Conservation (phyloP, 2,329 filamentous ascomycete species). For the Gyromitra esculenta region DNA sequence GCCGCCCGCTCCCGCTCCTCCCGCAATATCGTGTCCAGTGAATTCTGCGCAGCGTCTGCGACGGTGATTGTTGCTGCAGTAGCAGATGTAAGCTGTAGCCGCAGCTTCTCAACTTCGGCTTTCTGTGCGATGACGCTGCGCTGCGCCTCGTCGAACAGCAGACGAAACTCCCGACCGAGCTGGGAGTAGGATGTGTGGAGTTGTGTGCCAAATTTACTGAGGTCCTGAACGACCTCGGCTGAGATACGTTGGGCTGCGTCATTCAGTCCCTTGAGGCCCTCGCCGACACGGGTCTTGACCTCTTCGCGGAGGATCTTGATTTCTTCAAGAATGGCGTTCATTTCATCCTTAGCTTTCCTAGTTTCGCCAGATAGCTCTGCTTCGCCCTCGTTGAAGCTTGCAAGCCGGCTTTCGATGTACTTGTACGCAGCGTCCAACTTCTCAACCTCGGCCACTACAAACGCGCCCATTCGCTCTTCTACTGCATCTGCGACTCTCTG, state of each 20-base stretch:
- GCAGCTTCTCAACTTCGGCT: slow-evolving; percentile 76
- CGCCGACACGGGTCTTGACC: slow-evolving; percentile 84
- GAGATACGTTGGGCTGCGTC: slow-evolving; percentile 87
- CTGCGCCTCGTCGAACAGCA: slow-evolving; percentile 81
- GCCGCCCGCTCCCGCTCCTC: slow-evolving; percentile 79
- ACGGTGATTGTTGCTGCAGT: slow-evolving; percentile 74
- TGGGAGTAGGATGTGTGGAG: slow-evolving; percentile 85
- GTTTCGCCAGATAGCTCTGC: slow-evolving; percentile 74
- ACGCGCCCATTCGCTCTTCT: slow-evolving; percentile 76
- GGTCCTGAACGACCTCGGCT: slow-evolving; percentile 84
- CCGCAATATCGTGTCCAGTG: slow-evolving; percentile 71
- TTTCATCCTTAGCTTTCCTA: slow-evolving; percentile 78
- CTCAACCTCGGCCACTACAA: slow-evolving; percentile 78
- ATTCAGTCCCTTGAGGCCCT: slow-evolving; percentile 84
- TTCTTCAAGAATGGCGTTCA: slow-evolving; percentile 91
- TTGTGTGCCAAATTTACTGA: slow-evolving; percentile 81
- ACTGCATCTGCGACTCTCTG: slow-evolving; percentile 74
- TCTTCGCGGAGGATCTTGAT: slow-evolving; percentile 89
- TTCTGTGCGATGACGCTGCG: slow-evolving; percentile 79
- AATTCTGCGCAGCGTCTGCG: slow-evolving; percentile 72
- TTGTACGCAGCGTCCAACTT: slow-evolving; percentile 65
- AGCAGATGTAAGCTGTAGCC: slow-evolving; percentile 75
- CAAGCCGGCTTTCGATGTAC: slow-evolving; percentile 63
- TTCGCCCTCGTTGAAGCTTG: slow-evolving; percentile 75
- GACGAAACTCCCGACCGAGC: slow-evolving; percentile 82